Conservation (phyloP, 31 red algal species). For the Odonthalia washingtoniensis region DNA sequence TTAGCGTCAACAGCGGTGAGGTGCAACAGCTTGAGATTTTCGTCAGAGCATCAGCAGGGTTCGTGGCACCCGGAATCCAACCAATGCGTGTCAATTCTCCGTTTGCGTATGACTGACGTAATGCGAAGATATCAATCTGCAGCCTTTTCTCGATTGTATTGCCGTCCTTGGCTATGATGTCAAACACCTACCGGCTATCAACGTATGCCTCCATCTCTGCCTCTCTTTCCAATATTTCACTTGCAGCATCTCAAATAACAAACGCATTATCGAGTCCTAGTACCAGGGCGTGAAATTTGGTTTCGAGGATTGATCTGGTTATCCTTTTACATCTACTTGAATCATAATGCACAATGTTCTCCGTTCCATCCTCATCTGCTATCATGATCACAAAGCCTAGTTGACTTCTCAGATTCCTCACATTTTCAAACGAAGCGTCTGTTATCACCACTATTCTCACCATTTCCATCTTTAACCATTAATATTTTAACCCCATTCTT, state of each 20-base stretch:
- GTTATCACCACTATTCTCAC: not conserved
- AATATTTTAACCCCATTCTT: not conserved
- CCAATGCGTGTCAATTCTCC: too few species aligned
- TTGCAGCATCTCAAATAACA: not conserved
- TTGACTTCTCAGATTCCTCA: not conserved
- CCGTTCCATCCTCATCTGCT: too few species aligned
- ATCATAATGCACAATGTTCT: too few species aligned
- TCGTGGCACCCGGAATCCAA: too few species aligned
- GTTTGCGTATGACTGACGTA: too few species aligned
- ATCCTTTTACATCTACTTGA: too few species aligned
- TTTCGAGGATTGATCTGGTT: too few species aligned
- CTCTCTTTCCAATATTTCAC: not conserved
- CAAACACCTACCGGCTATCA: constrained; percentile 14
- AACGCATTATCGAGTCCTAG: constrained; percentile 26
- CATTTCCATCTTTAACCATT: not conserved
- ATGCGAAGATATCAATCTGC: too few species aligned
- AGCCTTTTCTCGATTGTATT: too few species aligned
- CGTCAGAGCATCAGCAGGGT: constrained; percentile 33
- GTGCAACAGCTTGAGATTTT: too few species aligned
- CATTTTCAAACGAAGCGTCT: constrained; percentile 31
- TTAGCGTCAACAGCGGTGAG: too few species aligned
- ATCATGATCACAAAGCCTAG: constrained; percentile 13
- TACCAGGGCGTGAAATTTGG: constrained; percentile 14
- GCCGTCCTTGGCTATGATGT: too few species aligned
- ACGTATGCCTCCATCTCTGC: constrained; percentile 17